Conservation (phyloP, 2,329 filamentous ascomycete genomes). For the Colletotrichum aenigma region DNA sequence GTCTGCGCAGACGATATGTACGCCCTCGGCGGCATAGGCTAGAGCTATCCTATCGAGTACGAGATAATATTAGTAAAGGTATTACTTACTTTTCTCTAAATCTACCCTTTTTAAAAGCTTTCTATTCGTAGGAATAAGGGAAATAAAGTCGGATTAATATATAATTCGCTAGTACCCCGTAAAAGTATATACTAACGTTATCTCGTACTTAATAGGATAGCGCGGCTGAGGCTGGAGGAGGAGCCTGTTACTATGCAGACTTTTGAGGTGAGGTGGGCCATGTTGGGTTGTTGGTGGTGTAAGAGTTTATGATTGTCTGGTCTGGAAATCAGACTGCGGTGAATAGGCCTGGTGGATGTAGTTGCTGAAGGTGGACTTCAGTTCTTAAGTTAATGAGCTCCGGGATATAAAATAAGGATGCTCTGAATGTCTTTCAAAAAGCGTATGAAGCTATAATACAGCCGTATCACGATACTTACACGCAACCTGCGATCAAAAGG, state of each 20-base stretch:
- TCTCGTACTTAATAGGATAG: too few relatives aligned
- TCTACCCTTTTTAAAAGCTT: too few relatives aligned
- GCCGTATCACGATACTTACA: background rate
- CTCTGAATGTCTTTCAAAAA: too few relatives aligned
- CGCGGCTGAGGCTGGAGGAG: conserved; percentile 49
- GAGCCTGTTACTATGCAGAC: conserved; percentile 45
- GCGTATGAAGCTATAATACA: background rate
- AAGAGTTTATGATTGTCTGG: accelerated
- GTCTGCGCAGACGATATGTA: background rate
- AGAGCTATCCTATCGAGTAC: too few relatives aligned
- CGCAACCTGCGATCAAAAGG: background rate
- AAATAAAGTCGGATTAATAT: too few relatives aligned
- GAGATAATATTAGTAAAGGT: too few relatives aligned
- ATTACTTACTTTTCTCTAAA: too few relatives aligned
- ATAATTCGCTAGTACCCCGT: too few relatives aligned
- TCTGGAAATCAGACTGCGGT: accelerated
- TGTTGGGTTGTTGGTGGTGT: background rate
- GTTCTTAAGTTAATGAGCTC: background rate
- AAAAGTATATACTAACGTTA: too few relatives aligned
- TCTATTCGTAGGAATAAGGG: too few relatives aligned
- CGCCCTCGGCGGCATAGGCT: background rate
- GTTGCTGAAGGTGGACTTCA: background rate
- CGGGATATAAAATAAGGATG: too few relatives aligned
- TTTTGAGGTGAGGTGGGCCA: background rate
- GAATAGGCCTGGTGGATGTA: accelerated